A percentile compares a stretch with the other conserved stretches of the same genome.
These are phyloP conservation scores for Parasarocladium wereldwijsianum DNA, from an alignment of 2,329 filamentous ascomycete genomes.

Conservation along the genomic window DNA sequence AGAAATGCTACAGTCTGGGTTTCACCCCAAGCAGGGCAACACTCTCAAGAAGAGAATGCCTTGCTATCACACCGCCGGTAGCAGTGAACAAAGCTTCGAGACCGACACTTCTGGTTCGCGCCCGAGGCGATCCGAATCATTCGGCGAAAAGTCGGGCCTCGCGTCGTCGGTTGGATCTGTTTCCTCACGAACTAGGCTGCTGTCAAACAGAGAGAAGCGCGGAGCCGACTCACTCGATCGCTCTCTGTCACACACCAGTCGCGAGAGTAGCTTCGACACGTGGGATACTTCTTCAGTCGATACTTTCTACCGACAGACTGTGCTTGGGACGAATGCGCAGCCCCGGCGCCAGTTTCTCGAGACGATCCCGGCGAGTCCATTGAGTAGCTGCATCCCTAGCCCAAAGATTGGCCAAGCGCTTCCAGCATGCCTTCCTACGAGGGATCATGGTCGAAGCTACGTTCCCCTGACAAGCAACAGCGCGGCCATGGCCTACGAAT, in stretches of 20 bases:
- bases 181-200: constrained; percentile 39
- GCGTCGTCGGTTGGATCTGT: constrained; percentile 32
- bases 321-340: constrained; percentile 34
- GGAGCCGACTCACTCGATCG: constrained; percentile 35
- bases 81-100: constrained; percentile 15
- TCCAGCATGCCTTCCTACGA: constrained; percentile 26
- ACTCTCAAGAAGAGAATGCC: constrained; percentile 13
- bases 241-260: constrained; percentile 17
- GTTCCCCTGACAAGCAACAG: constrained; percentile 24
- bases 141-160: constrained; percentile 22
- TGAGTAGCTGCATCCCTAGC: constrained; percentile 49
- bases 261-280: constrained; percentile 54
- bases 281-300: constrained; percentile 63
- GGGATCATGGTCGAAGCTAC: constrained; percentile 34
- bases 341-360: constrained; percentile 41
- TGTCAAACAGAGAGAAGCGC: constrained; percentile 26
- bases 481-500: constrained; percentile 17
- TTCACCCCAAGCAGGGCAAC: too few species aligned
- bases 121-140: constrained; percentile 10
- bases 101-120: too few species aligned
- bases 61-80: constrained; percentile 15
- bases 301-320: constrained; percentile 42
- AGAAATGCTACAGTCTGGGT: too few species aligned
- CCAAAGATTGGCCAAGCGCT: constrained; percentile 42
- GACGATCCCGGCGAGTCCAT: constrained; percentile 54